Evolutionary conservation across 164 flowering plant species (phyloP).

Genomic region (Umbilicus rupestris): DNA sequence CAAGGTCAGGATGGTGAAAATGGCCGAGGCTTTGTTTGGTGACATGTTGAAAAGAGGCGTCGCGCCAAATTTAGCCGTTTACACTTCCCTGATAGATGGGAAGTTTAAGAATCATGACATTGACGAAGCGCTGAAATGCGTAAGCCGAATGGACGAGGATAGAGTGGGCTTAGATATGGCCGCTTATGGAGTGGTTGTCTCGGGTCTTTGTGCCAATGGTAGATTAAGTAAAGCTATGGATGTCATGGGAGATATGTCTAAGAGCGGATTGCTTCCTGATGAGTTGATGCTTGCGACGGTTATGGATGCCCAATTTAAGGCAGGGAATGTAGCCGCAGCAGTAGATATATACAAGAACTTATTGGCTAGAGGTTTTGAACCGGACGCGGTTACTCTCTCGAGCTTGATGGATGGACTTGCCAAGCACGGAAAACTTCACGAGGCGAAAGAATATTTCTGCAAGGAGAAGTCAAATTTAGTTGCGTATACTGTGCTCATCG

Average conservation of each 20-base stretch:
- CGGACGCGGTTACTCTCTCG: constrained; percentile 25
- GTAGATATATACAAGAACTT: constrained; percentile 18
- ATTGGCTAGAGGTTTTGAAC: constrained; percentile 22
- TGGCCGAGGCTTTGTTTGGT: constrained; percentile 19
- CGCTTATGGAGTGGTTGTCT: constrained; percentile 27
- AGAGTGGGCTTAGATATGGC: constrained; percentile 25
- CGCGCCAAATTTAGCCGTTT: constrained; percentile 21
- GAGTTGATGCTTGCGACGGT: constrained; percentile 22
- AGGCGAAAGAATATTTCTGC: constrained; percentile 21
- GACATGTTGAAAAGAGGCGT: constrained; percentile 23
- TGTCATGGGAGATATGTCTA: constrained; percentile 19
- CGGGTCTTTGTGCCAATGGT: constrained; percentile 26
- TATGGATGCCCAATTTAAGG: constrained; percentile 28
- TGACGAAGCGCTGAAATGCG: constrained; percentile 20
- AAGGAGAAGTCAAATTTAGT: constrained; percentile 24
- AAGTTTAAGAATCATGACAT: constrained; percentile 23
- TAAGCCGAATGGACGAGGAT: constrained; percentile 16
- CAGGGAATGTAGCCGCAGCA: constrained; percentile 24
- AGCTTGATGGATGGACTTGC: constrained; percentile 28
- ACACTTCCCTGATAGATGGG: constrained; percentile 31
- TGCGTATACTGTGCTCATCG: constrained; percentile 26
- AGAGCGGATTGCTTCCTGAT: constrained; percentile 23
- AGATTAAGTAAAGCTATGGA: constrained; percentile 19
- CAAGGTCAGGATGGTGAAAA: constrained; percentile 22
- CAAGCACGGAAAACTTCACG: constrained; percentile 24